Evolutionary conservation across 2,329 filamentous ascomycete species (phyloP), one percentile per base, ranked within the genome.

Genomic region (Escovopsis sp.): DNA sequence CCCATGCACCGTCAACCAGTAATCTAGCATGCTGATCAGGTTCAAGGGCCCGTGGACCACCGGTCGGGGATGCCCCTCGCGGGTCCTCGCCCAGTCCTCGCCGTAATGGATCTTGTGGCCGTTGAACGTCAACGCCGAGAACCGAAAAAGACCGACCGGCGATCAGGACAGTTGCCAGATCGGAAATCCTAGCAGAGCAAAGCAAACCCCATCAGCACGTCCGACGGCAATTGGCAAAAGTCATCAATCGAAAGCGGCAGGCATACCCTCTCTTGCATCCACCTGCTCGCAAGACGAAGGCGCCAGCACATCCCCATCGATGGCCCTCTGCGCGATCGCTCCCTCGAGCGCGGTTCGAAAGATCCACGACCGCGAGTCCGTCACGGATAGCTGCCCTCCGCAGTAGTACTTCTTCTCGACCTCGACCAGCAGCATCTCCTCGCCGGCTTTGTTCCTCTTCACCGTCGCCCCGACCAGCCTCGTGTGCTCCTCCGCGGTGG

Each of bases 81-180:
- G 66, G 5, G 68, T 63, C 5, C 66, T 66, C 12, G 76, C 75
- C 66, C 83, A 89, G 11, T 67, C 55, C 23, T 73, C 69, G 54
- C 87, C 83, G 51, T 89, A 80, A 59, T 94, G 87, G 43, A 94
- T 93, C 49, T 77, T 79, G 59, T 94, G 87, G 0, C 77, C 84
- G 55, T 94, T 94, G 65, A 87, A 87, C 0, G 85, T 93, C 35
- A 94, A 64, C 0, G 85, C 85, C 1, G 82, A 87, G 65, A 87
- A 94, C 15, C 84, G 76, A 61, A 91, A 93, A 1, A 94, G 69
- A 2, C 63, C 66, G 0, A 65, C 62, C 0, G 66, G 59, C 0
- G 69, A 72, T 67, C 65, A 70, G 18, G 52, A 51, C 4, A 69
- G 42, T 12, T 56, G 54, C 9, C 66, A 54, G 1, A 47, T 36